Base-by-base conservation (phyloP, 108 stramenopile species). In the Mayamaea pseudoterrestris region DNA sequence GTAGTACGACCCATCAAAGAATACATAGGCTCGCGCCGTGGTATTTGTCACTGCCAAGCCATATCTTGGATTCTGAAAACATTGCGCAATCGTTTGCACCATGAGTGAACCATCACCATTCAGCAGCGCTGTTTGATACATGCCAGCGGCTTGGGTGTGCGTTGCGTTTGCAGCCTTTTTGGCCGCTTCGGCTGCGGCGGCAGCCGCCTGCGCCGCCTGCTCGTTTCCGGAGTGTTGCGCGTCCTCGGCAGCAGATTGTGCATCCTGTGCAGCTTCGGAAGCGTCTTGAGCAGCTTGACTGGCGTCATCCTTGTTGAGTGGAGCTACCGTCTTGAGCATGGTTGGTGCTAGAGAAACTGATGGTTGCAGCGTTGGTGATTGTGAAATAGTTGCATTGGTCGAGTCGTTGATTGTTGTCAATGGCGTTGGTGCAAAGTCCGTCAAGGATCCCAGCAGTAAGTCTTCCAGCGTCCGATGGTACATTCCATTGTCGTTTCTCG, bases 91-190 rank as follows among this genome's bases (percentile, higher is more conserved):
- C 12, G 79, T 58, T 9, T 64, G 61, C 42, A 69, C 69, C 67
- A 83, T 76, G 13, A 60, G 41, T 25, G 30, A 43, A 31, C 87
- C 87, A 66, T 82, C 80, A 23, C 82, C 87, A 41, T 79, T 76
- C 29, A 84, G 51, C 6, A 89, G 22, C 9, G 41, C 53, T 16
- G 73, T 71, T 52, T 50, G 58, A 1, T 57, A 53, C 40, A 60
- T 65, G 50, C 71, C 68, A 25, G 73, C 58, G 13, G 68, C 60
- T 14, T 67, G 65, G 30, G 66, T 66, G 11, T 66, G 59, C 5
- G 79, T 74, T 22, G 80, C 77, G 37, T 80, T 71, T 2, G 80
- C 75, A 26, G 87, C 87, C 35, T 74, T 80, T 37, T 74, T 60
- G 11, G 82, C 87, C 3, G 71, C 71, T 22, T 50, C 34, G 9